A percentile compares a stretch with the other conserved stretches of the same genome.
These are phyloP conservation scores for Termitomyces sp. DNA, from an alignment of 768 basidiomycete species.

Conservation along the genomic window DNA sequence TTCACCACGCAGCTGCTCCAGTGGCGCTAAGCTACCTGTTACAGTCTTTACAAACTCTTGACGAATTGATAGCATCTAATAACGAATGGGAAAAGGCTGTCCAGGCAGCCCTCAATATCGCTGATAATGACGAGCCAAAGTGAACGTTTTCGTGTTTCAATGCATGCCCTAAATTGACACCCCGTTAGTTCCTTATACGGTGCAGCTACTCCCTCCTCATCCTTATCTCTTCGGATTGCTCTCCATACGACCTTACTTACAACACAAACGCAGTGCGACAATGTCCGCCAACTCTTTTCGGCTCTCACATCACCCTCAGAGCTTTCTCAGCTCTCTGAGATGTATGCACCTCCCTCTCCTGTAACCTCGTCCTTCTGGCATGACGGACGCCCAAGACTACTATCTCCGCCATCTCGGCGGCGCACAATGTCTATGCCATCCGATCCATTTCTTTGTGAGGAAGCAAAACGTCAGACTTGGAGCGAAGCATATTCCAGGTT, in stretches of 20 bases:
- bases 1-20: neutral
- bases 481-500: constrained; percentile 59
- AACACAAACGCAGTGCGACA: constrained; percentile 77
- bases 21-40: constrained; percentile 3
- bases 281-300: constrained; percentile 70
- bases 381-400: constrained; percentile 22
- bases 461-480: constrained; percentile 68
- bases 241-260: constrained; percentile 70
- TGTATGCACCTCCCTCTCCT: constrained; percentile 83
- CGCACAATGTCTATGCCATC: constrained; percentile 22
- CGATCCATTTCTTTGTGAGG: constrained; percentile 14
- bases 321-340: constrained; percentile 75
- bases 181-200: constrained; percentile 25
- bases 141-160: constrained; percentile 20
- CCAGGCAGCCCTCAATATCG: constrained; percentile 55
- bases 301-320: constrained; percentile 70
- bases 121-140: constrained; percentile 72
- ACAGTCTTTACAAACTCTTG: constrained; percentile 61
- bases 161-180: constrained; percentile 4
- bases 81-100: constrained; percentile 71
- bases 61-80: constrained; percentile 62
- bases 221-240: constrained; percentile 59
- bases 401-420: constrained; percentile 34
- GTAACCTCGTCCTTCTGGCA: constrained; percentile 5
- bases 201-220: constrained; percentile 38